Evolutionary conservation across 257 asterid species (phyloP).

Genomic region (Solanum appendiculatum): DNA sequence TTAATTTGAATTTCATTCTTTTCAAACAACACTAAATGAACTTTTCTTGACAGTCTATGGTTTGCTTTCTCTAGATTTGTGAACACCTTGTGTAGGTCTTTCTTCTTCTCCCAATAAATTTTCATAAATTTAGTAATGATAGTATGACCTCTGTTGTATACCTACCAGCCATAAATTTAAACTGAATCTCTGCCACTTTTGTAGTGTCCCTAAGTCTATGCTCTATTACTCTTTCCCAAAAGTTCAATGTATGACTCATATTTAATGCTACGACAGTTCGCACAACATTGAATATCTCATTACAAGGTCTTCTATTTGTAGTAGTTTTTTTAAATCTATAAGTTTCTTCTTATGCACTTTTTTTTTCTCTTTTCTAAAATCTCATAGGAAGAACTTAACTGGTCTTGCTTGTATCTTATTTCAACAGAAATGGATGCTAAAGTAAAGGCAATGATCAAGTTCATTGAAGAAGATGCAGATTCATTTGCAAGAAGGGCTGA

Average conservation of each 20-base stretch:
- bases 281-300: not conserved
- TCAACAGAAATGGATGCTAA: constrained; percentile 16
- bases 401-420: not conserved
- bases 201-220: not conserved
- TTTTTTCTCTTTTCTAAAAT: not conserved
- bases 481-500: constrained; percentile 92
- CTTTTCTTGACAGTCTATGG: not conserved
- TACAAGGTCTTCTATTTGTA: not conserved
- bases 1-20: not conserved
- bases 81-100: not conserved
- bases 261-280: not conserved
- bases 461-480: constrained; percentile 94
- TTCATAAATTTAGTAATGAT: not conserved
- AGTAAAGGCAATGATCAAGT: constrained; percentile 85
- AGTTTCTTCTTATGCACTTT: not conserved
- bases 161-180: not conserved
- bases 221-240: not conserved
- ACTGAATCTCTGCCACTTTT: not conserved
- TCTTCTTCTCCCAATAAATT: not conserved
- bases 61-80: not conserved
- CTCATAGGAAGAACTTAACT: not conserved
- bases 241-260: not conserved
- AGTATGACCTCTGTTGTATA: not conserved
- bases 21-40: not conserved
- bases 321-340: not conserved